phyloP scores from a whole-genome alignment of 164 flowering plant species.

The Chimonanthus salicifolius region DNA sequence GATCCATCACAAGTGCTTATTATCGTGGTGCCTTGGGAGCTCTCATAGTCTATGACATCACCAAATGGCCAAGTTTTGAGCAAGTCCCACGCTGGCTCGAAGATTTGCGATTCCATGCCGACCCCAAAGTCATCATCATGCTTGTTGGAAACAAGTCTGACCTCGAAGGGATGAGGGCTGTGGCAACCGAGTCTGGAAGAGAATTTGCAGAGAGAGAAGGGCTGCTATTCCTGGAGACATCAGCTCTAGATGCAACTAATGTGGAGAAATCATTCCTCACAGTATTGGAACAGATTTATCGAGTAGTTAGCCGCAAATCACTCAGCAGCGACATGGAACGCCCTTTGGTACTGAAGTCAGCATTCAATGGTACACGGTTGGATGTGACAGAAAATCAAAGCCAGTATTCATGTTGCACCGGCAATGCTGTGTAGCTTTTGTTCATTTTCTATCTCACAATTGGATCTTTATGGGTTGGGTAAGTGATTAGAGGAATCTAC shows the following conservation, averaged over 20 bases:
- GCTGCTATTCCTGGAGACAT: slow-evolving; percentile 44
- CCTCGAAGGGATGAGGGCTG: slow-evolving; percentile 30
- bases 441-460: no score
- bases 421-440: no score
- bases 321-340: neutral
- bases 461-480: no score
- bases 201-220: slow-evolving; percentile 40
- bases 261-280: slow-evolving; percentile 36
- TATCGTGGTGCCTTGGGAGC: slow-evolving; percentile 20
- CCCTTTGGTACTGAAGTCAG: slow-evolving; percentile 9
- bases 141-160: slow-evolving; percentile 46
- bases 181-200: slow-evolving; percentile 30
- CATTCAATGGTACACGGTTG: slow-evolving; percentile 7
- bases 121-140: slow-evolving; percentile 36
- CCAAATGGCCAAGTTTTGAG: slow-evolving; percentile 11
- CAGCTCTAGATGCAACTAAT: slow-evolving; percentile 42
- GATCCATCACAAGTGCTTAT: slow-evolving; percentile 19
- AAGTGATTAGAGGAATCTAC: no score
- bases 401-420: slow-evolving; percentile 1
- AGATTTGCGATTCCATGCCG: slow-evolving; percentile 27
- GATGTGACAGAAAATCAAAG: neutral
- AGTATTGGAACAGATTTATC: slow-evolving; percentile 32
- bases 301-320: slow-evolving; percentile 26
- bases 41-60: slow-evolving; percentile 14
- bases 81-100: slow-evolving; percentile 15